phyloP scores from a whole-genome alignment of 2,329 filamentous ascomycete genomes.

The Sporothrix euskadiensis region DNA sequence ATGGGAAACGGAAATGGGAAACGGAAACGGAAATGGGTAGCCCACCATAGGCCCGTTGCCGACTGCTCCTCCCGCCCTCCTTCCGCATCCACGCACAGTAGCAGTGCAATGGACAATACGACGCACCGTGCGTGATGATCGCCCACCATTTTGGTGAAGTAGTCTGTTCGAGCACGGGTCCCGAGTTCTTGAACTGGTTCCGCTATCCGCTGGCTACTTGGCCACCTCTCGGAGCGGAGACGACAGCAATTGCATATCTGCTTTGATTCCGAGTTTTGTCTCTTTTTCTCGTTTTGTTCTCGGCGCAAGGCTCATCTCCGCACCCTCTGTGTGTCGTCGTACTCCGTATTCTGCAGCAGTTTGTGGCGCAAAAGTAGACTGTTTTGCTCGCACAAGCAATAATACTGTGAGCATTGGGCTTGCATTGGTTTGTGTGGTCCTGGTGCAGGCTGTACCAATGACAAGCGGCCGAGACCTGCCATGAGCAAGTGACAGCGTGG shows the following conservation, averaged over 20 bases:
- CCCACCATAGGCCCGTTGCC: background rate
- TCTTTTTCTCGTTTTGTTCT: background rate
- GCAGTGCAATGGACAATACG: conserved; percentile 4
- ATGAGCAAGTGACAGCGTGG: background rate
- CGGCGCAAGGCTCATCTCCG: background rate
- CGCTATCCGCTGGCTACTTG: background rate
- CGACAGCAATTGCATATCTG: background rate
- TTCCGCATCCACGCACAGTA: background rate
- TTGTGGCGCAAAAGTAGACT: conserved; percentile 7
- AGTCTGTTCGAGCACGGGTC: background rate
- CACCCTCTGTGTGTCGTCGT: background rate
- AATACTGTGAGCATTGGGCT: background rate
- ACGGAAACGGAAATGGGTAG: background rate
- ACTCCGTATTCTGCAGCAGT: background rate
- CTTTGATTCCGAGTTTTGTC: background rate
- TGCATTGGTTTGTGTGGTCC: background rate
- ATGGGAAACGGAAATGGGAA: background rate
- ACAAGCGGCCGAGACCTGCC: conserved; percentile 5
- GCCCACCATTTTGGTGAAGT: no score
- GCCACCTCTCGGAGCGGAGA: background rate
- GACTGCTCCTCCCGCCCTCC: background rate
- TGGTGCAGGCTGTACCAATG: background rate
- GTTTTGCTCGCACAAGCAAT: background rate
- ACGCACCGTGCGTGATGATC: background rate
- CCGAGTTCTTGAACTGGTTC: background rate